Percentiles rank a stretch among this genome's conserved stretches.
phyloP scores from a whole-genome alignment of 2,329 filamentous ascomycete genomes.

The Myriosclerotinia duriaeana region DNA sequence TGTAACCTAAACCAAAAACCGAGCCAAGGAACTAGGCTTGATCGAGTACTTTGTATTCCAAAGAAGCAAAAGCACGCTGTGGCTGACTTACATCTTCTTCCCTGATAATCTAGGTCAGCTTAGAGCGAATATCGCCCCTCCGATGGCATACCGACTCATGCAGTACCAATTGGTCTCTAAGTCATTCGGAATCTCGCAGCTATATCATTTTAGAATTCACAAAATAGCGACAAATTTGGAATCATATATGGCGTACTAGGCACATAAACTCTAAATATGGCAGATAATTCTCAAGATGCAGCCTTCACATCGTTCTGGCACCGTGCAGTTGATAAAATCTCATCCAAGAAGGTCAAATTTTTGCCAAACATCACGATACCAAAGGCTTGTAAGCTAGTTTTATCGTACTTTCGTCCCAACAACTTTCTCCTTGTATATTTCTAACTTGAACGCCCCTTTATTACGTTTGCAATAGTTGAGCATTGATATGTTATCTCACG shows the following conservation, averaged over 20 bases:
- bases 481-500: not conserved
- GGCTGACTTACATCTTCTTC: not conserved
- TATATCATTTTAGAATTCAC: not conserved
- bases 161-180: no score
- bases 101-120: not conserved
- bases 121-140: not conserved
- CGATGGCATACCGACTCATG: not conserved
- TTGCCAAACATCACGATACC: constrained; percentile 22
- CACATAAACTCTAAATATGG: not conserved
- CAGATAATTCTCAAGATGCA: constrained; percentile 10
- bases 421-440: not conserved
- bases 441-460: not conserved
- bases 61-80: not conserved
- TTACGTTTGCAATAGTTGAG: not conserved
- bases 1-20: not conserved
- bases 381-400: constrained; percentile 1
- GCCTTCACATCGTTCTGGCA: constrained; percentile 27
- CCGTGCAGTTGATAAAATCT: constrained; percentile 22
- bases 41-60: constrained; percentile 13
- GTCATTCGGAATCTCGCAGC: no score
- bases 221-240: not conserved
- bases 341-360: constrained; percentile 24
- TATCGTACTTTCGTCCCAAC: not conserved
- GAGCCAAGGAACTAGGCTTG: constrained; percentile 1
- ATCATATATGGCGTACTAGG: not conserved